Evolutionary conservation across 2,329 filamentous ascomycete genomes (phyloP).

Genomic region (Orbilia blumenaviensis): DNA sequence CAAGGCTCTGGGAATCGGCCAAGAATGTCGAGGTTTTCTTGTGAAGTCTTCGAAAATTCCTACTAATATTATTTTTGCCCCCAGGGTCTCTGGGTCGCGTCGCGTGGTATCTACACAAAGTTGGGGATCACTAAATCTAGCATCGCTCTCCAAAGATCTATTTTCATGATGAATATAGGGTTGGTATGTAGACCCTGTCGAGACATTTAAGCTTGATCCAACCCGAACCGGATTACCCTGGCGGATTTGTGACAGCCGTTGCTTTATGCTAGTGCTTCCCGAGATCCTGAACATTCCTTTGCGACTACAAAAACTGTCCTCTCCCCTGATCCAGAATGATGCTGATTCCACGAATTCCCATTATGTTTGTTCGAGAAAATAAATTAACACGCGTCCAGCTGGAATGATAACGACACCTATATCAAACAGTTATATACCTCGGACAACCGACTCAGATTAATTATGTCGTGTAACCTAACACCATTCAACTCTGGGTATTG

Average conservation of each 20-base stretch:
- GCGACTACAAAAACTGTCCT: background rate
- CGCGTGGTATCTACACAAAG: background rate
- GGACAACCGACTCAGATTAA: background rate
- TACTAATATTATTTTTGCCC: too few relatives aligned
- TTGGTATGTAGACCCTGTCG: background rate
- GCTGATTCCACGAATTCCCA: background rate
- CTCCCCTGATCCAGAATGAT: slow-evolving; percentile 2
- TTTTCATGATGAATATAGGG: background rate
- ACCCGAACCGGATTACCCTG: background rate
- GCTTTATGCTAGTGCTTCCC: background rate
- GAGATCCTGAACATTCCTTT: background rate
- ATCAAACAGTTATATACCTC: slow-evolving; percentile 3
- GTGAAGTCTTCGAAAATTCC: background rate
- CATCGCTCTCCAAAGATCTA: background rate
- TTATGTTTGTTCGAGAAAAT: background rate
- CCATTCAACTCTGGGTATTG: background rate
- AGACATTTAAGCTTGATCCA: background rate
- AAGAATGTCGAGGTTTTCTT: background rate
- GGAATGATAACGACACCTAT: background rate
- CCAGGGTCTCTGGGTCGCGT: background rate
- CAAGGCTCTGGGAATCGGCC: background rate
- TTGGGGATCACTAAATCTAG: background rate
- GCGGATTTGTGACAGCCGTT: background rate
- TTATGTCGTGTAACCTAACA: slow-evolving; percentile 6
- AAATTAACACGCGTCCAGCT: background rate